Evolutionary conservation across 2,329 filamentous ascomycete species (phyloP), one percentile per base, ranked within the genome.

Genomic region (Zasmidium citrigriseum): DNA sequence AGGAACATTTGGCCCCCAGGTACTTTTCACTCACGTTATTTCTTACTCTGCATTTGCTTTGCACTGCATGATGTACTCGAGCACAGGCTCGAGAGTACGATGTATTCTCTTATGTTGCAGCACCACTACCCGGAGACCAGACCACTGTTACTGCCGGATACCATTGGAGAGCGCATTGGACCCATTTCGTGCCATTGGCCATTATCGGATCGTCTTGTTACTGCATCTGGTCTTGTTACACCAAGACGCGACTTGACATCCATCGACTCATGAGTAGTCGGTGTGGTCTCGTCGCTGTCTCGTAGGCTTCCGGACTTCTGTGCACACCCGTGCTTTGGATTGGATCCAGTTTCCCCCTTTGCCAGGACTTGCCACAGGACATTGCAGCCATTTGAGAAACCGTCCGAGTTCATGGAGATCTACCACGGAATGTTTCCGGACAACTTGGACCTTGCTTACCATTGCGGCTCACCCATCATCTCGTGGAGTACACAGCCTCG

Each of bases 1-100:
- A 73, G 68, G 69, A 72, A 53, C 63, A 64, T 59, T 69, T 71
- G 67, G 64, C 68, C 64, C 65, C 68, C 70, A 75, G 72, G 72
- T 75, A 75, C 67, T 67, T 64, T 63, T 66, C 68, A 65, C 64
- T 58, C 55, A 48, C 34, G 4, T 10, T 41, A 16, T 41, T 4
- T 4, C 34, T 41, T n/a, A 41, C 4, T 4, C 16, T 41, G 34
- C 34, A 41, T n/a, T 41, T 41, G 34, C 34, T 41, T 41, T n/a
- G 34, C 34, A 41, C 14, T 41, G 34, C 34, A 60, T 57, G 50
- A 54, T 62, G 58, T 68, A 58, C 61, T 65, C 23, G 61, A 51
- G 27, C 11, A 3, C n/a, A 48, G 16, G 24, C 57, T 60, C 54
- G 53, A 60, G 51, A 48, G 50, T 44, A 48, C 60, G 47, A 54